Base-by-base conservation (phyloP, 805 yeast species). In the Brettanomyces sp. region DNA sequence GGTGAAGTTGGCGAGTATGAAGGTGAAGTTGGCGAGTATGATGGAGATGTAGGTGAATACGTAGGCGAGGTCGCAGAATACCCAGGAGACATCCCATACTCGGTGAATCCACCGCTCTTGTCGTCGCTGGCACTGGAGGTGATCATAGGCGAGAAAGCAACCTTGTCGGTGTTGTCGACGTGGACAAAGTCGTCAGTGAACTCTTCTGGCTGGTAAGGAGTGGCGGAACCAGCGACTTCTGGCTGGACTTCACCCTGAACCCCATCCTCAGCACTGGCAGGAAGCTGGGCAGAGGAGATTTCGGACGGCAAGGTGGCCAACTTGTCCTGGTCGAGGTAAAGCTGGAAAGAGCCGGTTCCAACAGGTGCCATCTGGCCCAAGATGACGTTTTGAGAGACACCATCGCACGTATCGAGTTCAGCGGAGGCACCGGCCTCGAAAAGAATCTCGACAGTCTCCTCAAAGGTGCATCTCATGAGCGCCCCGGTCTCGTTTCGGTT, bases 401-500 rank as follows among this genome's bases (percentile, higher is more conserved):
- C 99, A 55, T 89, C 86, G 68, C 99, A 93, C 56, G 93, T 97
- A 69, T 93, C 99, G 47, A 93, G 72, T 63, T 93, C 99, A 18
- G 98, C 99, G 39, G 95, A 80, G 4, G 98, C 95, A 65, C 96
- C 99, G 18, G 99, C 99, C 61, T 93, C 99, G 57, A 93, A 79
- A 63, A 93, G 70, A 59, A 93, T 93, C 69, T 93, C 99, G 38
- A 93, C 99, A 6, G 99, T 93, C 67, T 93, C 99, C 70, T 93
- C 99, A 72, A 93, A 93, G 39, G 99, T 91, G 73, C 97, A 93
- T 69, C 99, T 81, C 99, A 93, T 93, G 62, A 93, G 76, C 2
- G 99, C 99, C 69, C 99, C 99, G 30, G 99, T 93, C 55, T 93
- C 96, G 36, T 95, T 85, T 70, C 99, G 83, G 68, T 93, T 93